Base-by-base conservation (phyloP, 2,329 filamentous ascomycete genomes). In the Diaporthe sp. region DNA sequence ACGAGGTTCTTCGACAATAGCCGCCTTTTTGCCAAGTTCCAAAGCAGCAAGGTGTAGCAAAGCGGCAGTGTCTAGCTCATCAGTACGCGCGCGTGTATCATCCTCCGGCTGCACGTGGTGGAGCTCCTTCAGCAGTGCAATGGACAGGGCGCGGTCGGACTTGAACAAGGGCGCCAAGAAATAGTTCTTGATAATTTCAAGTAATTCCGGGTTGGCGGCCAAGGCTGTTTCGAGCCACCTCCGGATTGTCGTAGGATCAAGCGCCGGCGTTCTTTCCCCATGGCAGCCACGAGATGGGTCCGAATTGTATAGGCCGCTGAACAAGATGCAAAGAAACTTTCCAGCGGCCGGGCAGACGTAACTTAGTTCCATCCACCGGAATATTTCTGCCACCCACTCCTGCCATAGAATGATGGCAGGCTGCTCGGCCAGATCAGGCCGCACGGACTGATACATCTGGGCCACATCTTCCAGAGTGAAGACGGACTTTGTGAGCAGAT, bases 11-110 rank as follows among this genome's bases (percentile, higher is more conserved):
- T 92, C 91, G 2, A 94, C 90, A 25, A 94, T 83, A 1, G 92
- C 92, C 50, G 89, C 85, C 79, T 93, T 93, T 82, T 94, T 94
- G 19, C 92, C 93, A 22, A 91, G 88, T 76, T 94, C 92, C 56
- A 95, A 84, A n/a, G 92, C 89, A 58, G 92, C 88, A 55, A 95
- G 86, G 76, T 92, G 90, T 13, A 94, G 82, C 56, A 92, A 84
- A 0, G 90, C 88, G 69, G 90, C 86, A 19, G 86, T 83, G 70
- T 90, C 86, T 35, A 90, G 81, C 27, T 86, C 85, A 70, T 85
- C 82, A 44, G 81, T 84, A 58, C 74, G 66, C 13, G 74, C 51
- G 37, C 70, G 56, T 22, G 22, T 27, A 25, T 27, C 63, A 37
- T 55, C 56, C n/a, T 71, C 63, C 15, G 79, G 53, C 79, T 82